Percentiles rank a stretch among this genome's conserved stretches.
Conservation (phyloP, 2,329 filamentous ascomycete species). For the Cercospora citrullina region DNA sequence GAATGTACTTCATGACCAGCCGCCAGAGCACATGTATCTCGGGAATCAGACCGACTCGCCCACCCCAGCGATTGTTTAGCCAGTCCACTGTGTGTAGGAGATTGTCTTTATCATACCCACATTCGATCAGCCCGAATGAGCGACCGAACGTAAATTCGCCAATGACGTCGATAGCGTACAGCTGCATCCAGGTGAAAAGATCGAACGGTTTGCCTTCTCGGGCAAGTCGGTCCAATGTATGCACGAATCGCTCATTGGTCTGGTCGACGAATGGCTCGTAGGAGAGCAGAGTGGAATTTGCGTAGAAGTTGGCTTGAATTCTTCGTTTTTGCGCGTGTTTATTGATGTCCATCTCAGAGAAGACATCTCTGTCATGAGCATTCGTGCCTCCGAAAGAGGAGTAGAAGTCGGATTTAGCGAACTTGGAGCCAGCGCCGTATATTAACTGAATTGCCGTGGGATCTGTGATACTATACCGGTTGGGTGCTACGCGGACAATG, state of each 20-base stretch:
- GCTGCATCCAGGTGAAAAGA: slow-evolving; percentile 2
- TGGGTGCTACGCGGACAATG: slow-evolving; percentile 37
- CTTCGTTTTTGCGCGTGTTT: slow-evolving; percentile 41
- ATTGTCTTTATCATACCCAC: slow-evolving; percentile 33
- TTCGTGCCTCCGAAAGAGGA: slow-evolving; percentile 39
- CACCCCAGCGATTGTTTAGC: neutral
- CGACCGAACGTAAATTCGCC: slow-evolving; percentile 44
- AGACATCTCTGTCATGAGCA: slow-evolving; percentile 43
- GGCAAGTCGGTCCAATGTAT: slow-evolving; percentile 35
- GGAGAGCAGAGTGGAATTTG: slow-evolving; percentile 42
- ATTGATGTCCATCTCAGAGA: slow-evolving; percentile 41
- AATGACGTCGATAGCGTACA: slow-evolving; percentile 44
- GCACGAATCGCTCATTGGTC: slow-evolving; percentile 40
- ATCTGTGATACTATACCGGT: slow-evolving; percentile 36
- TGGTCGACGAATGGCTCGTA: slow-evolving; percentile 45
- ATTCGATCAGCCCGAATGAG: slow-evolving; percentile 42
- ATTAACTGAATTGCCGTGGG: slow-evolving; percentile 35
- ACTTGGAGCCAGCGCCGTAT: slow-evolving; percentile 43
- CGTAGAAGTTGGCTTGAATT: slow-evolving; percentile 40
- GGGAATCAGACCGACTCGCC: neutral
- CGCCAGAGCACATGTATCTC: neutral
- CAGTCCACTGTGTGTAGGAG: slow-evolving; percentile 40
- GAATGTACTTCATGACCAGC: neutral
- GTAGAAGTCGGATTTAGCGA: slow-evolving; percentile 47
- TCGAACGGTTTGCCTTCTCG: neutral